Evolutionary conservation across 1,284 basidiomycete species (phyloP), one percentile per base, ranked within the genome.

Genomic region (Microbotryum violaceum): DNA sequence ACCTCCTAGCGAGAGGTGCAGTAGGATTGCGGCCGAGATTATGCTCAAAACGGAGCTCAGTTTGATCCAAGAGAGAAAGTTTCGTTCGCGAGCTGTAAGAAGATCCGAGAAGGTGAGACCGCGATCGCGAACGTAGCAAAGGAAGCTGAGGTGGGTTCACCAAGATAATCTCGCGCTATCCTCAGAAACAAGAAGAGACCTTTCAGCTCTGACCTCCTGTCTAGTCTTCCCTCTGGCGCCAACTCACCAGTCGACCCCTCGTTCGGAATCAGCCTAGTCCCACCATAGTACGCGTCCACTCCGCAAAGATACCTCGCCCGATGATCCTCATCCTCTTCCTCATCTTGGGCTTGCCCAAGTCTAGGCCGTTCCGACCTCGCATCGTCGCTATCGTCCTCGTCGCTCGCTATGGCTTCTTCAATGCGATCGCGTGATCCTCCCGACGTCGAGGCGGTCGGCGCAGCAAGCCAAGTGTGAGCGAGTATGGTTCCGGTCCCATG

Each of bases 51-150:
- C 59, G 6, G 54, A 20, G 7, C 61, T 56, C 6, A 66, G 27
- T 54, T 66, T 66, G 54, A 61, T 31, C 64, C 62, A 64, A 23
- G 44, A 49, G 42, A 68, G 60, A 42, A 62, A 68, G 42, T 66
- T 68, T 25, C 67, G 64, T 42, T 68, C 67, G 21, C 65, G 59
- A 20, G 65, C 65, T 61, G 55, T 18, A 49, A 23, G 21, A 49
- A 49, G 48, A 49, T 49, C 20, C 48, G 20, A 21, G 21, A 49
- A 49, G 21, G 12, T 49, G 14, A 23, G 48, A 14, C 12, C 21
- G 48, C 7, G 31, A 16, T 16, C 21, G 12, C 16, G 9, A 10
- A 42, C 5, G 12, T 18, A 18, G 16, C 37, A 4, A 42, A 4
- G 37, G 37, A 42, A 42, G 37, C 12, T 42, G 37, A 18, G 37